Base-by-base conservation (phyloP, 305 asterid genomes). In the Coffea humblotiana region DNA sequence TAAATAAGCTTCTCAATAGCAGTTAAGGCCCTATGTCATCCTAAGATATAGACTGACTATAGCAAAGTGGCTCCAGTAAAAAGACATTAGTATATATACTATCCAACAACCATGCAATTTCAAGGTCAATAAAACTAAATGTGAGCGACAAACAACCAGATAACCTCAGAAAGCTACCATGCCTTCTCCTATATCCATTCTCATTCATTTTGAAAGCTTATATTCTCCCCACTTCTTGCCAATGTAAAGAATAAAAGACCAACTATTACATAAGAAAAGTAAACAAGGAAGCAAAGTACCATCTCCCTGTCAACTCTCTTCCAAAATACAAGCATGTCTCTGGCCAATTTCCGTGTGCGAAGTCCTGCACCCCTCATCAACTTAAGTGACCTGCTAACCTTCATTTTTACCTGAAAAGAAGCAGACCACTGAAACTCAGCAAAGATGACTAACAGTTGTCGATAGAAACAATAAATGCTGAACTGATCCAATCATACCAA, bases 281-380 rank as follows among this genome's bases (percentile, higher is more conserved):
- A 78, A 61, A 73, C 70, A 58, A 63, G 75, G 32, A 79, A 84
- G 71, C 82, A 51, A 61, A 61, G 58, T 94, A 96, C 99, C 99
- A 96, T 96, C 97, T 96, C 98, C 85, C 94, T 94, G 86, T 96
- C 99, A 69, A 94, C 98, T 91, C 97, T 93, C 91, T 96, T 94
- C 99, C 99, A 96, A 82, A 90, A 91, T 49, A 93, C 95, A 52
- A 96, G 85, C 99, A 96, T 94, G 85, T 94, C 98, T 80, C 97
- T 92, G 8, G 98, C 94, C 88, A 96, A 83, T 88, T 89, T 96
- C 90, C 98, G 90, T 63, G 98, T 93, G 82, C 98, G 91, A 32
- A 92, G 78, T 61, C 91, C 91, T 80, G 98, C 97, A 84, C 97
- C 93, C 87, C 90, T 91, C 98, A 94, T 94, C 89, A 93, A 80